phyloP scores from a whole-genome alignment of 2,329 filamentous ascomycete species.

The Sporothrix phasma region DNA sequence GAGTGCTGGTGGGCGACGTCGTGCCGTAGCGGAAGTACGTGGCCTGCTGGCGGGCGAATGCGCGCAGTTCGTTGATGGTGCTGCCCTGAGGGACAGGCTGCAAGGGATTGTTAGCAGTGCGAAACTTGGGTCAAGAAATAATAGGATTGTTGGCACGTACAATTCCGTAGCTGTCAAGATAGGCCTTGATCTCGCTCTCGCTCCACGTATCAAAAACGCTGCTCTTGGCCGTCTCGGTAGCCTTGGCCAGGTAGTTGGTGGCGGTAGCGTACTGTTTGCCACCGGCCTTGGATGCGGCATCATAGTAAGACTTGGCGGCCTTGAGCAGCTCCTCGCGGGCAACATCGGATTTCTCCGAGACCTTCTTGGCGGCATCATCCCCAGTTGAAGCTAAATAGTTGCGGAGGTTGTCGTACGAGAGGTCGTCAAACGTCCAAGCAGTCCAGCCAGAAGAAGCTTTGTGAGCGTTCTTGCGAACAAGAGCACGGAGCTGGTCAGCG shows the following conservation, averaged over 20 bases:
- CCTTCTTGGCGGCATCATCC: slow-evolving; percentile 46
- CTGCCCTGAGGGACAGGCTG: slow-evolving; percentile 53
- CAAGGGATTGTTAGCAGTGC: slow-evolving; percentile 19
- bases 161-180: slow-evolving; percentile 70
- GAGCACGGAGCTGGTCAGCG: slow-evolving; percentile 61
- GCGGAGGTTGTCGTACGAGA: slow-evolving; percentile 61
- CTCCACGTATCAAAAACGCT: slow-evolving; percentile 64
- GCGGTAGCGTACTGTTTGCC: slow-evolving; percentile 53
- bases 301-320: slow-evolving; percentile 52
- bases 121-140: slow-evolving; percentile 17
- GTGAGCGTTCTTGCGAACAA: slow-evolving; percentile 64
- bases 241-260: slow-evolving; percentile 58
- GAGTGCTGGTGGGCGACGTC: slow-evolving; percentile 51
- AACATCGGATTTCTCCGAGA: slow-evolving; percentile 50
- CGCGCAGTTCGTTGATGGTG: slow-evolving; percentile 58
- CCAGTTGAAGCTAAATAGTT: slow-evolving; percentile 43
- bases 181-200: slow-evolving; percentile 63
- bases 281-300: slow-evolving; percentile 48
- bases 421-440: slow-evolving; percentile 72
- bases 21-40: slow-evolving; percentile 73
- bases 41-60: slow-evolving; percentile 59
- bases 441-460: slow-evolving; percentile 58
- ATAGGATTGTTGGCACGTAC: slow-evolving; percentile 27
- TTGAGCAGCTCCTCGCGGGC: slow-evolving; percentile 65
- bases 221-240: slow-evolving; percentile 56